phyloP scores from a whole-genome alignment of 2,329 filamentous ascomycete genomes.

The Boeremia lycopersici region DNA sequence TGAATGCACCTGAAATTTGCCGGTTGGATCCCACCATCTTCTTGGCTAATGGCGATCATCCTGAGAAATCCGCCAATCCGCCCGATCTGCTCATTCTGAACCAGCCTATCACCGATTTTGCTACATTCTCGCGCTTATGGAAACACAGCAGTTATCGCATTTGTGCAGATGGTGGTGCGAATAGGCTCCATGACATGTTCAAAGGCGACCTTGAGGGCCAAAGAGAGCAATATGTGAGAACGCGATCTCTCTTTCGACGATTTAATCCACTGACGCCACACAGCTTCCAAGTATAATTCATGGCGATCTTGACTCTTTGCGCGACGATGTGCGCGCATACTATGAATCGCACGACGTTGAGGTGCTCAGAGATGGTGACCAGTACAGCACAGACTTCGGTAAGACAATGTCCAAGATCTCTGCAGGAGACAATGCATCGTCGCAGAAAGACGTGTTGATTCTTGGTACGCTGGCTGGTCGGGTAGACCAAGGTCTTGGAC shows the following conservation, averaged over 20 bases:
- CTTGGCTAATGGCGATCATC: slow-evolving; percentile 26
- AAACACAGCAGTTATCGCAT: slow-evolving; percentile 66
- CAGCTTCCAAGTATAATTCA: slow-evolving; percentile 68
- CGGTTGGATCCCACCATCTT: slow-evolving; percentile 36
- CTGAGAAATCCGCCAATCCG: slow-evolving; percentile 23
- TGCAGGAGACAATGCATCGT: slow-evolving; percentile 45
- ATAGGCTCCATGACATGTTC: slow-evolving; percentile 67
- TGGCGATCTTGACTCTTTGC: slow-evolving; percentile 89
- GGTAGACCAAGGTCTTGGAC: slow-evolving; percentile 88
- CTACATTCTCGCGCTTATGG: slow-evolving; percentile 56
- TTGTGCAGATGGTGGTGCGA: slow-evolving; percentile 91
- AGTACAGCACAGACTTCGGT: slow-evolving; percentile 88
- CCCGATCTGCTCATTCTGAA: slow-evolving; percentile 54
- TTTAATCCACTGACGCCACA: slow-evolving; percentile 15
- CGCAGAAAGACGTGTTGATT: slow-evolving; percentile 69
- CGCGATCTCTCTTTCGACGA: neutral
- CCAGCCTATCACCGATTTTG: slow-evolving; percentile 53
- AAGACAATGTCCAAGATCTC: slow-evolving; percentile 72
- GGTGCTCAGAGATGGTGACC: slow-evolving; percentile 75
- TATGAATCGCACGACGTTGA: slow-evolving; percentile 66
- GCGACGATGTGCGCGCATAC: slow-evolving; percentile 65
- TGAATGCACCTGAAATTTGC: slow-evolving; percentile 21
- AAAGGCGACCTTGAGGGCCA: slow-evolving; percentile 27
- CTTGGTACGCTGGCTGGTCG: slow-evolving; percentile 86
- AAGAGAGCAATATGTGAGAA: slow-evolving; percentile 40